These are phyloP conservation scores for Leishmania turanica DNA, from an alignment of 208 protist genomes.

Conservation along the genomic window DNA sequence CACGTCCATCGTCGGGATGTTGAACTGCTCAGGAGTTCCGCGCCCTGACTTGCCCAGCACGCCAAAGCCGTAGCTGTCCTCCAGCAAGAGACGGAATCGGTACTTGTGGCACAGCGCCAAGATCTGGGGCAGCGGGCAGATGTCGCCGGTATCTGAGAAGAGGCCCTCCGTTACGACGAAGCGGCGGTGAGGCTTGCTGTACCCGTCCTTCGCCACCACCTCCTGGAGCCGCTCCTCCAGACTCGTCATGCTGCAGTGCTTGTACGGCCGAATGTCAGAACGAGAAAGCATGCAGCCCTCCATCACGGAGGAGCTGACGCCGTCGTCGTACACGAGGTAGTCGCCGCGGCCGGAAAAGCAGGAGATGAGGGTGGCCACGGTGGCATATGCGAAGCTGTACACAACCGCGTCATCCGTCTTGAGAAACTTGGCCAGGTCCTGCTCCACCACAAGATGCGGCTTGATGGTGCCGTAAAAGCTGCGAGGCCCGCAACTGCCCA, in stretches of 20 bases:
- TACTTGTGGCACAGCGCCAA: conserved; percentile 94
- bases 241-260: conserved; percentile 96
- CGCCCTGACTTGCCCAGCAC: conserved; percentile 94
- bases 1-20: conserved; percentile 75
- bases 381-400: conserved; percentile 96
- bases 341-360: conserved; percentile 93
- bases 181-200: conserved; percentile 76
- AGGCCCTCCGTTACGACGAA: conserved; percentile 97
- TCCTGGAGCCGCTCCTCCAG: conserved; percentile 86
- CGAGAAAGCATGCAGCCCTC: conserved; percentile 92
- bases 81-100: conserved; percentile 96
- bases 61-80: conserved; percentile 97
- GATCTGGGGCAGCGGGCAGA: conserved; percentile 88
- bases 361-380: conserved; percentile 95
- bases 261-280: conserved; percentile 83
- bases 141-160: conserved; percentile 92
- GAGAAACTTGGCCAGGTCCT: conserved; percentile 90
- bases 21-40: conserved; percentile 95
- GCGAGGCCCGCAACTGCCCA: conserved; percentile 97
- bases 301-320: conserved; percentile 77
- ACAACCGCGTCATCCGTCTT: conserved; percentile 89
- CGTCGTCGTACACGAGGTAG: conserved; percentile 93
- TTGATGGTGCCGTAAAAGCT: conserved; percentile 98
- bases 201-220: conserved; percentile 64
- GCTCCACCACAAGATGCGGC: conserved; percentile 95